Evolutionary conservation across 352 stramenopile genomes (phyloP).

Genomic region (Phytophthora syringae): DNA sequence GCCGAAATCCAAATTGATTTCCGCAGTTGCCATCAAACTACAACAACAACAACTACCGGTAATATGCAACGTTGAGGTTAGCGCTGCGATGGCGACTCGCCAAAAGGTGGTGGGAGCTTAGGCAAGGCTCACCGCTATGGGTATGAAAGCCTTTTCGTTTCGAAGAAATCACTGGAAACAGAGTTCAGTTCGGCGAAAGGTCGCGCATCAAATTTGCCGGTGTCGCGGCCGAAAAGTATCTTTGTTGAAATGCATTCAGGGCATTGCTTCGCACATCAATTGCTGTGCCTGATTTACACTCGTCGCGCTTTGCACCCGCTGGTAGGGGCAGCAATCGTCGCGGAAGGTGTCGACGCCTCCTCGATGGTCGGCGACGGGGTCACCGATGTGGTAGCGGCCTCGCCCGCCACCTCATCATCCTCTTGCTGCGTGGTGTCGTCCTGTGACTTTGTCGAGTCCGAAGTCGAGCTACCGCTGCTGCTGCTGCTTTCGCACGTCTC

Average conservation of each 20-base stretch:
- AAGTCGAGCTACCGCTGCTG: conserved; percentile 31
- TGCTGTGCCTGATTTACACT: conserved; percentile 10
- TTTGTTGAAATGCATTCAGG: conserved; percentile 6
- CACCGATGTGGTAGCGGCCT: conserved; percentile 18
- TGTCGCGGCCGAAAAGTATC: conserved; percentile 18
- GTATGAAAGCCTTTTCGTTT: not conserved
- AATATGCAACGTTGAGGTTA: not conserved
- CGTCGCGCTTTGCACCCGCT: conserved; percentile 34
- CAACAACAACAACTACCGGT: no score
- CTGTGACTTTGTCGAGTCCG: conserved; percentile 13
- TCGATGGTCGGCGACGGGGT: conserved; percentile 23
- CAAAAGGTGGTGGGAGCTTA: no score
- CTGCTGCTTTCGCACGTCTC: conserved; percentile 32
- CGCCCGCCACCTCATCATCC: conserved; percentile 22
- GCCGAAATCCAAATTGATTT: conserved; percentile 9
- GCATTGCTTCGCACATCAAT: not conserved
- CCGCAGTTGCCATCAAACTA: no score
- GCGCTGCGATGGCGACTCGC: no score
- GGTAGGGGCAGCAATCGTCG: conserved; percentile 3
- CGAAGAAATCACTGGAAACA: conserved; percentile 4
- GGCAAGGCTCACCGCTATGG: not conserved
- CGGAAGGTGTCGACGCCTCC: conserved; percentile 5
- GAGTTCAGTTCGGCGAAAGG: conserved; percentile 18
- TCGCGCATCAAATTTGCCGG: conserved; percentile 9
- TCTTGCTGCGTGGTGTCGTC: conserved; percentile 10